Evolutionary conservation across 2,329 filamentous ascomycete genomes (phyloP).

Genomic region (Monosporascus sp.): DNA sequence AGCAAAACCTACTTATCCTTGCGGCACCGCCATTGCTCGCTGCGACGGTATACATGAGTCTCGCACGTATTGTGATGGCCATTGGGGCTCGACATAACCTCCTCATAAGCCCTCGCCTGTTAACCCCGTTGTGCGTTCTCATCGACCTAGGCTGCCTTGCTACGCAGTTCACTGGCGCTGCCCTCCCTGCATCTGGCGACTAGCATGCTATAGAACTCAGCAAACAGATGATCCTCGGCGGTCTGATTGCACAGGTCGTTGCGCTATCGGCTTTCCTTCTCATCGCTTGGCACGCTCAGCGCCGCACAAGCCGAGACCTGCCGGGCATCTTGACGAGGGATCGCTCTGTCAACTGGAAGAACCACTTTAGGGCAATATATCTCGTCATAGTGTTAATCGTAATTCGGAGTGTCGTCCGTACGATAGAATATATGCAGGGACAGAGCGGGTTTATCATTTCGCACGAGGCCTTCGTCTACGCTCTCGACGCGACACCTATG

Average conservation of each 20-base stretch:
- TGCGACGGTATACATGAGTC: neutral
- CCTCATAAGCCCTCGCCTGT: neutral
- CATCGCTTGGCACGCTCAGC: neutral
- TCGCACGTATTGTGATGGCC: neutral
- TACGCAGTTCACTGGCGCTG: neutral
- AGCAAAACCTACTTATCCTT: neutral
- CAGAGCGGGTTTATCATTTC: neutral
- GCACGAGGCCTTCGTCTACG: conserved; percentile 2
- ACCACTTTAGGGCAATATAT: neutral
- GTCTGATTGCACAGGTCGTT: neutral
- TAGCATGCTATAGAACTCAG: neutral
- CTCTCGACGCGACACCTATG: conserved; percentile 1
- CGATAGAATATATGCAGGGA: conserved; percentile 1
- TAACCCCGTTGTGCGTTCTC: neutral
- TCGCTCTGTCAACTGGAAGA: neutral
- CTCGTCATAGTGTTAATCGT: neutral
- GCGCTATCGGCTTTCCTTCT: neutral
- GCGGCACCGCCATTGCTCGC: neutral
- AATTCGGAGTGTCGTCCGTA: neutral
- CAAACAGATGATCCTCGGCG: neutral
- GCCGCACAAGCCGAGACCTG: neutral
- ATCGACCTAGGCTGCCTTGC: neutral
- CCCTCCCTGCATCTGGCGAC: neutral
- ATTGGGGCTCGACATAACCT: neutral
- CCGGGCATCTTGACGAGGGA: neutral